A percentile compares a stretch with the other conserved stretches of the same genome.
Conservation (phyloP, 1,284 basidiomycete species). For the Ganoderma lingzhi region DNA sequence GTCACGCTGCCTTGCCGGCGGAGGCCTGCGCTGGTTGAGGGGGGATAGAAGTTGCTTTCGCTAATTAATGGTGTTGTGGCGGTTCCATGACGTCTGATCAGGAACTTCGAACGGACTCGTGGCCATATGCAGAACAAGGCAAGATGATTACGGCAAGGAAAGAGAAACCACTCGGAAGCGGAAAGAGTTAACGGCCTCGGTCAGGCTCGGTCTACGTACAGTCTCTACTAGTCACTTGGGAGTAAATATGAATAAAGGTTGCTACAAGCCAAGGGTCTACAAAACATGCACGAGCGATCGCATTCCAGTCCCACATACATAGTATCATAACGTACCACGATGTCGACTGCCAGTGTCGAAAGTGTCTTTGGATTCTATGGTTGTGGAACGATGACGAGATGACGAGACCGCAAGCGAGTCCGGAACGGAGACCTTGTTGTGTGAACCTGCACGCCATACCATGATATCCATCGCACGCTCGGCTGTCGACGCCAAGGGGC, state of each 20-base stretch:
- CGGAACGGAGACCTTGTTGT: background rate
- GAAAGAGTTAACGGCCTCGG: background rate
- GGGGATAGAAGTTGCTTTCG: background rate
- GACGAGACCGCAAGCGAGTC: background rate
- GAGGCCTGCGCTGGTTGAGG: background rate
- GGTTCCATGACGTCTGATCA: conserved; percentile 7
- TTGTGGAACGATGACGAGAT: background rate
- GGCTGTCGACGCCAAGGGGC: background rate
- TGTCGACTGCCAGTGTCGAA: background rate
- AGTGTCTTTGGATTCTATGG: background rate
- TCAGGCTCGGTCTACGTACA: background rate
- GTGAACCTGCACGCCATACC: background rate
- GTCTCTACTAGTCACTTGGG: background rate
- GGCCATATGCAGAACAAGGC: background rate
- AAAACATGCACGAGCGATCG: background rate
- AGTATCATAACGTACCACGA: background rate
- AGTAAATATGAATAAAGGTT: background rate
- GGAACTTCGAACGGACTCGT: background rate
- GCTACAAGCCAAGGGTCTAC: background rate
- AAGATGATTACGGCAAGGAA: background rate
- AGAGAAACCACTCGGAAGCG: background rate
- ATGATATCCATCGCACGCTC: background rate
- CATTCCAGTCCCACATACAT: background rate
- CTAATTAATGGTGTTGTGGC: background rate
- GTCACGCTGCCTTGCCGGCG: background rate